Evolutionary conservation across 495 filamentous ascomycete genomes (phyloP).

Genomic region (Talaromyces trachyspermus): DNA sequence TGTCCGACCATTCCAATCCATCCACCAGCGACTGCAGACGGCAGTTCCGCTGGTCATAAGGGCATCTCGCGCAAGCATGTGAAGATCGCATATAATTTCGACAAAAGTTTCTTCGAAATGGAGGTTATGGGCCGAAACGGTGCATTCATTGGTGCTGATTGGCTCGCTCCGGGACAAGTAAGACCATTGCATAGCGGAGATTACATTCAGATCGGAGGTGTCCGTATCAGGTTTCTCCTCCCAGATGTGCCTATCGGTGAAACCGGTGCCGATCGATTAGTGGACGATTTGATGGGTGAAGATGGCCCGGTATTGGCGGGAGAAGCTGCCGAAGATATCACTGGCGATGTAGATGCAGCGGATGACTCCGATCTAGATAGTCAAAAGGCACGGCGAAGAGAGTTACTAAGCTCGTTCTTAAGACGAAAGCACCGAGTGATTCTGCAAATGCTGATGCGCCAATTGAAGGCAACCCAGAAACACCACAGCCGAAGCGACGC

Average conservation of each 20-base stretch:
- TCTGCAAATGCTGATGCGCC: constrained; percentile 22
- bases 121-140: constrained; percentile 79
- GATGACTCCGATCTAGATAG: constrained; percentile 23
- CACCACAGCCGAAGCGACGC: constrained; percentile 52
- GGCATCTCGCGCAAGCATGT: constrained; percentile 81
- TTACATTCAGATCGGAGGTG: constrained; percentile 70
- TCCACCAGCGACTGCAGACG: constrained; percentile 56
- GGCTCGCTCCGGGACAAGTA: constrained; percentile 51
- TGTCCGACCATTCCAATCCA: constrained; percentile 78
- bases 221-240: constrained; percentile 64
- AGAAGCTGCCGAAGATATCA: constrained; percentile 22
- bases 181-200: constrained; percentile 65
- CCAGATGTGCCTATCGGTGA: constrained; percentile 64
- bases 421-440: constrained; percentile 29
- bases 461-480: constrained; percentile 28
- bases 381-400: constrained; percentile 25
- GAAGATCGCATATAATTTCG: constrained; percentile 73
- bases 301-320: constrained; percentile 24
- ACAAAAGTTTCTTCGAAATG: constrained; percentile 67
- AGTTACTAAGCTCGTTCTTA: constrained; percentile 30
- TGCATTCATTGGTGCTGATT: constrained; percentile 72
- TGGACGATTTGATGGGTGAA: constrained; percentile 49
- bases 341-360: constrained; percentile 23
- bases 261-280: constrained; percentile 61
- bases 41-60: constrained; percentile 53